Percentiles rank a stretch among this genome's conserved stretches.
Evolutionary conservation across 225 moss, liverwort and hornwort species (phyloP).

Genomic region (Pseudoscleropodium purum): DNA sequence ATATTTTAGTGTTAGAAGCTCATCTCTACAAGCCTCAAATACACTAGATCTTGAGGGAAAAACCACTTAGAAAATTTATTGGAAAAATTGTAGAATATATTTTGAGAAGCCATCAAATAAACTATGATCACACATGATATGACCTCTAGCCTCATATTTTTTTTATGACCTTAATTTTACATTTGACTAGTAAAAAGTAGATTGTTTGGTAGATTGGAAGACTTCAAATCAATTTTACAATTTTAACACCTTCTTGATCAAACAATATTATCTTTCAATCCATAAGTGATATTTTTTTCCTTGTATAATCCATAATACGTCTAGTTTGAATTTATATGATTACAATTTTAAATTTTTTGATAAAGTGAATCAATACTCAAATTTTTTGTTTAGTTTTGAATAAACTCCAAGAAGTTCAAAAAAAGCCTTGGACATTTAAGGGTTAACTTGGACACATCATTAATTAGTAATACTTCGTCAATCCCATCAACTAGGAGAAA

Average conservation of each 20-base stretch:
- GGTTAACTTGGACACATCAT: accelerated
- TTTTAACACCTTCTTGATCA: background rate
- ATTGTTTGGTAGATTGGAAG: no score
- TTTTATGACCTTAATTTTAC: background rate
- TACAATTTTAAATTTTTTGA: background rate
- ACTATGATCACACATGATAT: background rate
- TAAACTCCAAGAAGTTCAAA: background rate
- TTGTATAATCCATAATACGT: background rate
- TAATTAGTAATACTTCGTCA: background rate
- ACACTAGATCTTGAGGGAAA: background rate
- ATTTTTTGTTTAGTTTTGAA: background rate
- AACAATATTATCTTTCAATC: background rate
- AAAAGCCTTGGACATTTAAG: background rate
- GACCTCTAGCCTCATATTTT: background rate
- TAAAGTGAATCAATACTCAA: no score
- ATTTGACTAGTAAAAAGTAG: background rate
- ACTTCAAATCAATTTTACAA: background rate
- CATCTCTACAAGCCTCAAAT: background rate
- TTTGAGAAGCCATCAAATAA: background rate
- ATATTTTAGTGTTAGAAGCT: background rate
- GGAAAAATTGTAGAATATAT: background rate
- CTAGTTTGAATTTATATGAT: background rate
- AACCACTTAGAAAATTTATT: background rate
- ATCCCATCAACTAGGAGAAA: accelerated
- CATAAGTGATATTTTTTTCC: background rate